Percentiles rank a stretch among this genome's conserved stretches.
These are phyloP conservation scores for Yamadazyma pseudoaaseri DNA, from an alignment of 1,139 yeast genomes.

Conservation along the genomic window DNA sequence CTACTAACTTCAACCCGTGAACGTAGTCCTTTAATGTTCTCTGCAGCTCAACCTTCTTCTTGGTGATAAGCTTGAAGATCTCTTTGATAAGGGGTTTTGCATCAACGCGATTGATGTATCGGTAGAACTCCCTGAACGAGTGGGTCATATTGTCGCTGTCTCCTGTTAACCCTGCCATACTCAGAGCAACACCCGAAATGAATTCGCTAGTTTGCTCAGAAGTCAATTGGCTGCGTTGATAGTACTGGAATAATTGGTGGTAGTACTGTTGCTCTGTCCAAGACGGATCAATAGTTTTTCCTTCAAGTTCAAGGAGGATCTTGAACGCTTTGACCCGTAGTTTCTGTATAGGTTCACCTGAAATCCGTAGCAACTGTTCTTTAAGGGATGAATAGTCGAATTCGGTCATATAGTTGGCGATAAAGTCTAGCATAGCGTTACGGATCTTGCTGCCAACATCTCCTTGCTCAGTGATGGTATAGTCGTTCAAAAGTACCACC, in stretches of 20 bases:
- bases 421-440: conserved; percentile 41
- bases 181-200: conserved; percentile 55
- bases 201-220: conserved; percentile 26
- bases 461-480: conserved; percentile 67
- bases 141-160: conserved; percentile 45
- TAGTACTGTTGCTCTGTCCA: conserved; percentile 21
- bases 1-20: conserved; percentile 23
- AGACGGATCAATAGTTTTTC: not conserved
- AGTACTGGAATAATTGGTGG: conserved; percentile 21
- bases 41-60: conserved; percentile 9
- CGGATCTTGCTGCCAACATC: conserved; percentile 80
- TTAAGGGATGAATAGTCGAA: conserved; percentile 15
- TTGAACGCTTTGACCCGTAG: conserved; percentile 28
- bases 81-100: conserved; percentile 13
- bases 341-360: conserved; percentile 41
- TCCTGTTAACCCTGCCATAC: conserved; percentile 64
- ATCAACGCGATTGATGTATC: conserved; percentile 23
- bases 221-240: conserved; percentile 5
- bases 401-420: conserved; percentile 16
- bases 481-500: conserved; percentile 50
- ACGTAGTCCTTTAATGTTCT: conserved; percentile 13
- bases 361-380: conserved; percentile 45
- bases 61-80: conserved; percentile 18
- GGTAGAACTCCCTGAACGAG: conserved; percentile 43
- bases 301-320: conserved; percentile 2